phyloP scores from a whole-genome alignment of 495 filamentous ascomycete genomes.

The Aspergillus avenaceus region DNA sequence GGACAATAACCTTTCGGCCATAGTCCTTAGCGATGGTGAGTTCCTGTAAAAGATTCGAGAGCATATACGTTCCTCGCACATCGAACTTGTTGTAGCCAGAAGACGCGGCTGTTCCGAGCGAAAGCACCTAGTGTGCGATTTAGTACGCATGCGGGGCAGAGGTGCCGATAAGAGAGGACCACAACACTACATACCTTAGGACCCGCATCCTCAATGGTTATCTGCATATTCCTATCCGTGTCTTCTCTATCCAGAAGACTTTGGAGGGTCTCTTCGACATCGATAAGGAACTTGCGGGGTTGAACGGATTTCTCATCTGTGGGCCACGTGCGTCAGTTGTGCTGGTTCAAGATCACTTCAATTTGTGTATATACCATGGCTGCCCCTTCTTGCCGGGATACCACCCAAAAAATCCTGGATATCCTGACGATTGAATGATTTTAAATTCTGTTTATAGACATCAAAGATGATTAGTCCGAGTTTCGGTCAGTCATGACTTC shows the following conservation, averaged over 20 bases:
- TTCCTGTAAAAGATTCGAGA: constrained; percentile 93
- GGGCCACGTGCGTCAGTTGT: constrained; percentile 9
- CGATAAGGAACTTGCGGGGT: constrained; percentile 68
- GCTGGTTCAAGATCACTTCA: neutral
- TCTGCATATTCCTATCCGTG: constrained; percentile 86
- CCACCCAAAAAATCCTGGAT: constrained; percentile 33
- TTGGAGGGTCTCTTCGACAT: constrained; percentile 71
- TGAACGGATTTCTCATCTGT: constrained; percentile 47
- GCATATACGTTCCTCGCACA: constrained; percentile 89
- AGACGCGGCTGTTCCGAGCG: constrained; percentile 80
- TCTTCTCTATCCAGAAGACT: constrained; percentile 76
- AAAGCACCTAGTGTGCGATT: constrained; percentile 52
- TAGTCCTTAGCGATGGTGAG: constrained; percentile 83
- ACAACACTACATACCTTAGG: constrained; percentile 63
- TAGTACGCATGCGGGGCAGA: neutral
- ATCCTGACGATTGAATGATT: constrained; percentile 32
- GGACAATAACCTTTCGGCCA: constrained; percentile 75
- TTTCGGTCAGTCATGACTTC: neutral
- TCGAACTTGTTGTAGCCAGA: constrained; percentile 79
- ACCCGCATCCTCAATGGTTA: constrained; percentile 91
- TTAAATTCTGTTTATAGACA: constrained; percentile 28
- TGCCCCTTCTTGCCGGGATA: constrained; percentile 36
- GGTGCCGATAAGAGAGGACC: neutral
- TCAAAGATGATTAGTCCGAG: neutral
- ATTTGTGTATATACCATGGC: constrained; percentile 39